Percentiles rank a stretch among this genome's conserved stretches.
phyloP scores from a whole-genome alignment of 495 filamentous ascomycete species.

The Tricharina praecox region DNA sequence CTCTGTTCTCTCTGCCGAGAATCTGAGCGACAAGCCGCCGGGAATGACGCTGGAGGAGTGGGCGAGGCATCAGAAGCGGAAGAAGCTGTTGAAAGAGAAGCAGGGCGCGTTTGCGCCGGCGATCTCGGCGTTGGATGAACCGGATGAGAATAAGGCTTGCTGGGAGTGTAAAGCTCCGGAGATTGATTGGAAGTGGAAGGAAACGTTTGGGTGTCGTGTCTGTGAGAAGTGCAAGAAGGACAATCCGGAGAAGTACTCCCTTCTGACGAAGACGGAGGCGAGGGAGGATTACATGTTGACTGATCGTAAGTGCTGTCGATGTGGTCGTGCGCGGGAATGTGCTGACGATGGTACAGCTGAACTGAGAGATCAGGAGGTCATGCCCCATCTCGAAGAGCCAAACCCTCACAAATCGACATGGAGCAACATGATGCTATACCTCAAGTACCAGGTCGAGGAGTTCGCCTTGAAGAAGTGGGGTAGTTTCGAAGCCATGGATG shows the following conservation, averaged over 20 bases:
- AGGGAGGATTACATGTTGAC: conserved; percentile 90
- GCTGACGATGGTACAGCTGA: conserved; percentile 41
- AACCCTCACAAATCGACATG: conserved; percentile 92
- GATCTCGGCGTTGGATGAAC: conserved; percentile 47
- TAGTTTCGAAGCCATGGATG: conserved; percentile 63
- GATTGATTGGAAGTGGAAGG: conserved; percentile 90
- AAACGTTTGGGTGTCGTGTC: conserved; percentile 52
- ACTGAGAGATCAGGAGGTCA: conserved; percentile 62
- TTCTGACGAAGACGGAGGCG: conserved; percentile 92
- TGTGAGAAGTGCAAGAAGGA: conserved; percentile 74
- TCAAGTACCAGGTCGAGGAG: conserved; percentile 86
- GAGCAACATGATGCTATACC: conserved; percentile 96
- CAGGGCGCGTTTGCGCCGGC: conserved; percentile 76
- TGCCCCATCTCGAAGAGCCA: conserved; percentile 73
- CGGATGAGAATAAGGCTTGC: conserved; percentile 52
- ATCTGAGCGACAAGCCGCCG: conserved; percentile 52
- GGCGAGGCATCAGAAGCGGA: conserved; percentile 61
- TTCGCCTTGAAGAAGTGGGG: conserved; percentile 75
- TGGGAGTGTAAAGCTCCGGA: conserved; percentile 68
- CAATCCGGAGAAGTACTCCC: conserved; percentile 72
- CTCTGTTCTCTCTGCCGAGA: conserved; percentile 17
- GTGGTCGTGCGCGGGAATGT: neutral
- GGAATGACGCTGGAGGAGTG: conserved; percentile 88
- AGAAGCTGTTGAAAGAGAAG: conserved; percentile 51
- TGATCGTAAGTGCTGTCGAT: conserved; percentile 49